A percentile compares a stretch with the other conserved stretches of the same genome.
Conservation (phyloP, 2,329 filamentous ascomycete genomes). For the Ophiostoma australiae region DNA sequence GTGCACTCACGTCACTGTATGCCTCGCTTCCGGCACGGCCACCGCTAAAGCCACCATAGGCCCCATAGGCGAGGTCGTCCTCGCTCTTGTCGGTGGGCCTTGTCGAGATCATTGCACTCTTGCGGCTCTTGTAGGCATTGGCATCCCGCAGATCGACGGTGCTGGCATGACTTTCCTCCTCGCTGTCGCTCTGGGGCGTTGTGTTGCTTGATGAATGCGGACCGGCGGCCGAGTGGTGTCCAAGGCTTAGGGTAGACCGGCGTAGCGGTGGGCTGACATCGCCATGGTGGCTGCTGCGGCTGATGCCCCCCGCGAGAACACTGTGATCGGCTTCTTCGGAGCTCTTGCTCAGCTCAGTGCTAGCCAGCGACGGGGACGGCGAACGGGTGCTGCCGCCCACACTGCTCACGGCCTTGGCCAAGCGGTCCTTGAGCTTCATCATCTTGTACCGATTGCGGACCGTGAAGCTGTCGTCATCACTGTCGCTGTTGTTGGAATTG, state of each 20-base stretch:
- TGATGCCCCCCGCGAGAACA: not conserved
- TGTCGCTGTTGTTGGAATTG: not conserved
- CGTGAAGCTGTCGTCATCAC: constrained; percentile 16
- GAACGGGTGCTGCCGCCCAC: constrained; percentile 13
- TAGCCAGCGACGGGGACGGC: not conserved
- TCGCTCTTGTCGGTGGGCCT: not conserved
- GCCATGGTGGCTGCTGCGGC: not conserved
- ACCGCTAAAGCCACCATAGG: not conserved
- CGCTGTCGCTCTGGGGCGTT: constrained; percentile 18
- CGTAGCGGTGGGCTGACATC: not conserved
- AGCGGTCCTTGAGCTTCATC: constrained; percentile 11
- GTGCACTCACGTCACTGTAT: not conserved
- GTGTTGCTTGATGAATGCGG: constrained; percentile 22
- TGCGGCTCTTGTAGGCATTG: constrained; percentile 3
- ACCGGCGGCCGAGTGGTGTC: not conserved
- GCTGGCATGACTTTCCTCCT: not conserved
- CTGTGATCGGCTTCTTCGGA: not conserved
- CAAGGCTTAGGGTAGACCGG: not conserved
- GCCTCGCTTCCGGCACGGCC: not conserved
- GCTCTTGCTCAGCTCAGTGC: constrained; percentile 8
- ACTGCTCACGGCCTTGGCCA: constrained; percentile 16
- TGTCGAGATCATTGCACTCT: not conserved
- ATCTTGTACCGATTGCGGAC: constrained; percentile 20
- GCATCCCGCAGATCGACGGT: constrained; percentile 1
- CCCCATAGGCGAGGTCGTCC: constrained; percentile 14